phyloP scores from a whole-genome alignment of 345 rosid species.

The Rhodamnia argentea region DNA sequence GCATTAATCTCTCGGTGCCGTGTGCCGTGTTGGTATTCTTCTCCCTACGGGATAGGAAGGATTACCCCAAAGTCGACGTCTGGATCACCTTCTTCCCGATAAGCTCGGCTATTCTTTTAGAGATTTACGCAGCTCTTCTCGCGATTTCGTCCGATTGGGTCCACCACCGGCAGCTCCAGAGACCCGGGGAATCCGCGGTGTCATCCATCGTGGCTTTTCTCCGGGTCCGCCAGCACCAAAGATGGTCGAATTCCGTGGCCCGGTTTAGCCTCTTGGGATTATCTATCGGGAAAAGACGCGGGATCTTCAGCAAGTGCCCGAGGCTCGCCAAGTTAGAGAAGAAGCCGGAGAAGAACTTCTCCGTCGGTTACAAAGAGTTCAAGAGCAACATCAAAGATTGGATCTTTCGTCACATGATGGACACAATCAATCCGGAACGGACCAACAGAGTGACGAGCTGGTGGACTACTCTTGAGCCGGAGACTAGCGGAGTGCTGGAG shows the following conservation, averaged over 20 bases:
- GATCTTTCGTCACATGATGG: not conserved
- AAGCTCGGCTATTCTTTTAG: not conserved
- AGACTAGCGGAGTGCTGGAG: accelerated
- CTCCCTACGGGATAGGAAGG: not conserved
- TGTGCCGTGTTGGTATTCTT: not conserved
- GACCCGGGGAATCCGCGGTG: not conserved
- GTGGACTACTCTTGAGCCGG: not conserved
- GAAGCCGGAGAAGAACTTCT: not conserved
- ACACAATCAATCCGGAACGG: accelerated
- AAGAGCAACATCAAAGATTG: not conserved
- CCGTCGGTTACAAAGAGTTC: not conserved
- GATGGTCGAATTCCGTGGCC: not conserved
- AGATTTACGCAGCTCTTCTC: not conserved
- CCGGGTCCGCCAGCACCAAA: not conserved
- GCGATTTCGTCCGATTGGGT: not conserved
- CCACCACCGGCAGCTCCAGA: not conserved
- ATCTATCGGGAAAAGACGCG: not conserved
- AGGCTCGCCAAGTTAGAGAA: not conserved
- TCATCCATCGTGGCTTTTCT: not conserved
- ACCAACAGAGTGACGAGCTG: accelerated
- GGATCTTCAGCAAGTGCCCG: not conserved
- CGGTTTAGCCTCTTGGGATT: not conserved
- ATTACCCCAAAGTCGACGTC: not conserved
- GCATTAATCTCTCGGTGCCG: not conserved
- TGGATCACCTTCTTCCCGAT: not conserved